Conservation (phyloP, 129 eudicot species). For the Artemisia tridentata region DNA sequence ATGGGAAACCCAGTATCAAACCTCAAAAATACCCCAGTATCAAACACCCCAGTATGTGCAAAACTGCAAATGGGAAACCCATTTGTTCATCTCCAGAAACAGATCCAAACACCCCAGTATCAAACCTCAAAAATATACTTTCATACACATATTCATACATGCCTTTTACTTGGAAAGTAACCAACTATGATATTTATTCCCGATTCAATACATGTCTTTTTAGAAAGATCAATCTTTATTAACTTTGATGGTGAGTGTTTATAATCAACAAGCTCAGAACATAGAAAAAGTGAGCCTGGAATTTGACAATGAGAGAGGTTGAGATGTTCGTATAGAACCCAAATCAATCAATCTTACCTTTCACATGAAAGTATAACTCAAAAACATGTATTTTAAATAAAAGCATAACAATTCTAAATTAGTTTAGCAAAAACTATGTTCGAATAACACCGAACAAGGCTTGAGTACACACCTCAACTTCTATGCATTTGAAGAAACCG, state of each 20-base stretch:
- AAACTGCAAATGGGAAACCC: no score
- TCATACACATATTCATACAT: neutral
- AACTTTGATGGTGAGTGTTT: slow-evolving; percentile 34
- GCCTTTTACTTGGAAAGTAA: neutral
- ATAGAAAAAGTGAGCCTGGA: no score
- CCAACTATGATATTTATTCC: neutral
- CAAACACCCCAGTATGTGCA: no score
- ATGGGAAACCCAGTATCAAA: no score
- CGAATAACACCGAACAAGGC: slow-evolving; percentile 13
- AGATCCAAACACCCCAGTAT: no score
- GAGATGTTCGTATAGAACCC: neutral
- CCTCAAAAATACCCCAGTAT: no score
- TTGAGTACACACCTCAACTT: slow-evolving; percentile 20
- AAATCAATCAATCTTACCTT: neutral
- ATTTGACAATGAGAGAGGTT: no score
- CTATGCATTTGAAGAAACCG: slow-evolving; percentile 25
- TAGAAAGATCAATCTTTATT: slow-evolving; percentile 26
- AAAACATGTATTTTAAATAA: slow-evolving; percentile 10
- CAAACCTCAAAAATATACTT: neutral
- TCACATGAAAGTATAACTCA: slow-evolving; percentile 8
- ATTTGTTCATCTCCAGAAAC: no score
- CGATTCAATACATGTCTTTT: no score
- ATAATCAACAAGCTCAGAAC: slow-evolving; percentile 37
- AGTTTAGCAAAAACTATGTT: slow-evolving; percentile 1
- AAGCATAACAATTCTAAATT: neutral